Base-by-base conservation (phyloP, 73 alveolate genomes). In the Breviolum minutum region DNA sequence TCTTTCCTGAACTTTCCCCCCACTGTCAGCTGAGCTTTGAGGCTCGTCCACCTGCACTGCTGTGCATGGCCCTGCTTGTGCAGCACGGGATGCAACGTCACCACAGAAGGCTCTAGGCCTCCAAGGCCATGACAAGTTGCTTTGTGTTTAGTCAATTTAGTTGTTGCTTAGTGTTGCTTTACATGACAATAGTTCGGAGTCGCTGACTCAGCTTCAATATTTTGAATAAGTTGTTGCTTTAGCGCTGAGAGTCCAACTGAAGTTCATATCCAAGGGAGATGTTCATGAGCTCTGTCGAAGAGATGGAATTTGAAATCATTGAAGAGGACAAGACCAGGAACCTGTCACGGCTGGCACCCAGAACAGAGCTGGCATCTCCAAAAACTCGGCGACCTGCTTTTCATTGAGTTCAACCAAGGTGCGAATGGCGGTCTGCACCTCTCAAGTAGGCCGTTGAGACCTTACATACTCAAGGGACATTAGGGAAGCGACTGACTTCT, bases 21-120 rank as follows among this genome's bases (percentile, higher is more conserved):
- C 54, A 40, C 69, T 17, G 70, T 32, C 70, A 62, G 76, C 95
- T 87, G 95, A 87, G 95, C 68, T 87, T 87, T 87, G 95, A 73
- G 95, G 95, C 95, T 63, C 83, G 76, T 87, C 95, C 95, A 87
- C 95, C 95, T 87, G 95, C 95, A 87, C 95, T 66, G 95, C 95
- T 73, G 95, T 87, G 95, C 95, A 87, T 30, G 95, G 95, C 95
- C 83, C 95, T 69, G 27, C 20, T 29, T 63, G 83, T 19, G 95
- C 54, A 30, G 95, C 95, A 22, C 95, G 82, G 83, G 68, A 87
- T 26, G 95, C 95, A 29, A 87, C 95, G 30, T 87, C 84, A 48
- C 95, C 95, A 30, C 95, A 87, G 63, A 87, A 87, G 63, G 95
- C 95, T 69, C 95, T 66, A 6, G 95, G 95, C 95, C 95, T 87